Evolutionary conservation across 345 rosid genomes (phyloP).

Genomic region (Salix exigua): DNA sequence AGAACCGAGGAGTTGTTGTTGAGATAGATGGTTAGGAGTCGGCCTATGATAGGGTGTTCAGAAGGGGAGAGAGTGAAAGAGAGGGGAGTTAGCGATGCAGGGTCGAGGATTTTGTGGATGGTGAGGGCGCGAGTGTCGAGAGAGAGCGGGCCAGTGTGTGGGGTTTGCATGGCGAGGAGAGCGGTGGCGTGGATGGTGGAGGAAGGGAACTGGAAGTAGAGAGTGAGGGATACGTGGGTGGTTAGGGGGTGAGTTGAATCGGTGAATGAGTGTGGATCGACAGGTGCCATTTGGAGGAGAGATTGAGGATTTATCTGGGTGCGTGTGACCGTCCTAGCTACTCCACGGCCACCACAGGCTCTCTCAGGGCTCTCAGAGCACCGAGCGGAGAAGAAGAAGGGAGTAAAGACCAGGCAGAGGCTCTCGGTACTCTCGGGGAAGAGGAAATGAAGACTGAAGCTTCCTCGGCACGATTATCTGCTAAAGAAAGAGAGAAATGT

Average conservation of each 20-base stretch:
- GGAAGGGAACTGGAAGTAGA: constrained; percentile 71
- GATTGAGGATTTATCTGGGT: too few relatives aligned
- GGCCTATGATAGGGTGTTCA: constrained; percentile 53
- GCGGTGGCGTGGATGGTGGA: constrained; percentile 73
- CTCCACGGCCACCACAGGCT: too few relatives aligned
- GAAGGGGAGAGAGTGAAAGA: constrained; percentile 40
- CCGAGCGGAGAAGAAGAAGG: too few relatives aligned
- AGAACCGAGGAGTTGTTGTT: constrained; percentile 38
- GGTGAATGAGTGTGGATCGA: constrained; percentile 85
- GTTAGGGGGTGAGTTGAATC: constrained; percentile 67
- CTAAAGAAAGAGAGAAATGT: too few relatives aligned
- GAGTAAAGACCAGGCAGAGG: too few relatives aligned
- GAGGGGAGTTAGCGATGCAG: constrained; percentile 39
- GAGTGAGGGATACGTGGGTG: constrained; percentile 59
- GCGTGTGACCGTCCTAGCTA: too few relatives aligned
- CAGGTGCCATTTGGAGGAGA: constrained; percentile 49
- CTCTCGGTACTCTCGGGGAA: too few relatives aligned
- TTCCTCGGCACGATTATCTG: too few relatives aligned
- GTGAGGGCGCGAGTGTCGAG: constrained; percentile 74
- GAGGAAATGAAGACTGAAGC: too few relatives aligned
- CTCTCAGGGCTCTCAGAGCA: too few relatives aligned
- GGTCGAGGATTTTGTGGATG: constrained; percentile 40
- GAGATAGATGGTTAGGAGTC: constrained; percentile 42
- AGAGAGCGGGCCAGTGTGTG: constrained; percentile 45
- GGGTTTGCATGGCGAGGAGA: constrained; percentile 54